These are phyloP conservation scores for Fusarium mexicanum DNA, from an alignment of 2,329 filamentous ascomycete species.

Conservation along the genomic window DNA sequence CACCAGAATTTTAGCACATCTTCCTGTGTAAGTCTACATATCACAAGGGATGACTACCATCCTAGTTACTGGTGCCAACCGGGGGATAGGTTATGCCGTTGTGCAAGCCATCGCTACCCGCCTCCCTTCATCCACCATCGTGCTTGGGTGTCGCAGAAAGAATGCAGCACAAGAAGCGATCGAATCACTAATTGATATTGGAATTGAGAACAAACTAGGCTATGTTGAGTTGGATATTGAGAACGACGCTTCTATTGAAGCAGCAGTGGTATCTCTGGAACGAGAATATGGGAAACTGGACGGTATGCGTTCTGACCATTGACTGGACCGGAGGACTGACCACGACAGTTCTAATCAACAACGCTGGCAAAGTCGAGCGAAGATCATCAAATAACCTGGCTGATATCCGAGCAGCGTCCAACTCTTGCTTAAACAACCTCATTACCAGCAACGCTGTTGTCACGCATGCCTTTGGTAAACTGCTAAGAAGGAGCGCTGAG, in stretches of 20 bases:
- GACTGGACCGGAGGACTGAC: accelerated
- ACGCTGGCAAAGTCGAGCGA: conserved; percentile 2
- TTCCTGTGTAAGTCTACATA: no score
- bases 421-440: conserved; percentile 10
- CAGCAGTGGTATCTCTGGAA: not conserved
- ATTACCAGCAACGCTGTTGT: conserved; percentile 3
- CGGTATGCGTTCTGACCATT: not conserved
- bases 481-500: not conserved
- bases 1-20: not conserved
- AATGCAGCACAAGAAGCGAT: not conserved
- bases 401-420: not conserved
- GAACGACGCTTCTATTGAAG: not conserved
- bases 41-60: not conserved
- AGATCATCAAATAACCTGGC: not conserved
- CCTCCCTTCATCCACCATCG: not conserved
- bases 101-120: not conserved
- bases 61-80: conserved; percentile 10
- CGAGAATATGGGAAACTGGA: not conserved
- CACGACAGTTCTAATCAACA: not conserved
- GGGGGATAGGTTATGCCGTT: conserved; percentile 14
- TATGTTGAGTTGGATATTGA: conserved; percentile 10
- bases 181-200: not conserved
- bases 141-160: not conserved
- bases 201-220: not conserved
- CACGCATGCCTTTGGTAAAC: not conserved